Evolutionary conservation across 768 basidiomycete species (phyloP).

Genomic region (Strobilomyces dryophilus): DNA sequence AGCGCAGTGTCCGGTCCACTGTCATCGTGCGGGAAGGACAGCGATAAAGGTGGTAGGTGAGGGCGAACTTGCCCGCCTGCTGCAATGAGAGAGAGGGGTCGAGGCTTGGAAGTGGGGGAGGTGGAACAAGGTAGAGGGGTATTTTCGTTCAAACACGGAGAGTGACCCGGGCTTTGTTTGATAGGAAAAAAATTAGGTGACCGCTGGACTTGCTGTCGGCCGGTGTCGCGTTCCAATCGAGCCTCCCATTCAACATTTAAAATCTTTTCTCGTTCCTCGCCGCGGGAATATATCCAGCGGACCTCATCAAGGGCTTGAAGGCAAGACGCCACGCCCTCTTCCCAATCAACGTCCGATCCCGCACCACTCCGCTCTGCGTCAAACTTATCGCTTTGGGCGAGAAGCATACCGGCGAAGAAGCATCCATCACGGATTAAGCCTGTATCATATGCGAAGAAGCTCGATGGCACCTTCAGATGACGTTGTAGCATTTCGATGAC

Average conservation of each 20-base stretch:
- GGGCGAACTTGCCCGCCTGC: conserved; percentile 41
- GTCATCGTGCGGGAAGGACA: conserved; percentile 40
- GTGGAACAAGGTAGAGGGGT: conserved; percentile 15
- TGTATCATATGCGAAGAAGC: conserved; percentile 81
- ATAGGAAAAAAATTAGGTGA: conserved; percentile 22
- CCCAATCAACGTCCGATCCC: conserved; percentile 28
- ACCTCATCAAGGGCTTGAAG: conserved; percentile 75
- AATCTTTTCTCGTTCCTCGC: conserved; percentile 65
- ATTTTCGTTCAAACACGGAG: conserved; percentile 22
- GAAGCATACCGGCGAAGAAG: conserved; percentile 79
- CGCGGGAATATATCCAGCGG: conserved; percentile 77
- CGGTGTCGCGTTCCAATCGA: conserved; percentile 31
- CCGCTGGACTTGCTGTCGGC: conserved; percentile 21
- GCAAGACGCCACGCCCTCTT: conserved; percentile 45
- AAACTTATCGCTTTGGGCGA: conserved; percentile 52
- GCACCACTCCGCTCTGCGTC: conserved; percentile 14
- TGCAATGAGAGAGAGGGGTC: conserved; percentile 28
- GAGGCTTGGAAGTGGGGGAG: conserved; percentile 10
- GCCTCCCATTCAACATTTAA: conserved; percentile 47
- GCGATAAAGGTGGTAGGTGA: conserved; percentile 42
- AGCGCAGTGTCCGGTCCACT: conserved; percentile 52
- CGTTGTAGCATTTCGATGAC: conserved; percentile 50
- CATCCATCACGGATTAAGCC: conserved; percentile 85
- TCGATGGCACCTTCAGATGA: conserved; percentile 39
- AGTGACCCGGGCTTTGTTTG: conserved; percentile 28